Percentiles rank a stretch among this genome's conserved stretches.
phyloP scores from a whole-genome alignment of 352 stramenopile genomes.

The Globisporangium alternatum region DNA sequence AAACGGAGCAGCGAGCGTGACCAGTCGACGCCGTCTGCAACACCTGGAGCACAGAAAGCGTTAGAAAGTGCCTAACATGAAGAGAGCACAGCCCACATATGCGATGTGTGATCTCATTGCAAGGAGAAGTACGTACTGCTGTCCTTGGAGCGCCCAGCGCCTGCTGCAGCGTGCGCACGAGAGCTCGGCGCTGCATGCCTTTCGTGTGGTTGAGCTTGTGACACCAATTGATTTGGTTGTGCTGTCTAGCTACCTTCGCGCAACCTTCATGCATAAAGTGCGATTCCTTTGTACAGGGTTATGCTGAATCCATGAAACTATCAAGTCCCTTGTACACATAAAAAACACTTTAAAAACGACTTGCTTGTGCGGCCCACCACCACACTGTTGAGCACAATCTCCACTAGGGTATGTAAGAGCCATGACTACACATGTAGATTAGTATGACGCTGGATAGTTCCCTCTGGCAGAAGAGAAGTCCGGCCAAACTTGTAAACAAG shows the following conservation, averaged over 20 bases:
- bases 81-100: background rate
- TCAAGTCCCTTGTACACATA: too few species aligned
- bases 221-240: slow-evolving; percentile 1
- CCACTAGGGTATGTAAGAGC: too few species aligned
- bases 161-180: slow-evolving; percentile 10
- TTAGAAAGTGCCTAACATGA: background rate
- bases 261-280: background rate
- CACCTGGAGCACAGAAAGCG: background rate
- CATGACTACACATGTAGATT: too few species aligned
- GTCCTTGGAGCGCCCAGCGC: background rate
- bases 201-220: background rate
- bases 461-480: too few species aligned
- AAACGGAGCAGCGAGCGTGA: background rate
- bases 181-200: slow-evolving; percentile 2
- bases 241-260: background rate
- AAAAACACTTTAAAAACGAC: too few species aligned
- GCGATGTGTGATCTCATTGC: too few species aligned
- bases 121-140: background rate
- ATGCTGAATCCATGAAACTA: too few species aligned
- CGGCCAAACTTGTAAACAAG: too few species aligned
- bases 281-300: too few species aligned
- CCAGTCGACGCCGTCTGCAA: background rate
- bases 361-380: too few species aligned
- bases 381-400: too few species aligned
- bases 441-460: too few species aligned